Percentiles rank a stretch among this genome's conserved stretches.
phyloP scores from a whole-genome alignment of 2,329 filamentous ascomycete genomes.

The Nothophoma quercina region DNA sequence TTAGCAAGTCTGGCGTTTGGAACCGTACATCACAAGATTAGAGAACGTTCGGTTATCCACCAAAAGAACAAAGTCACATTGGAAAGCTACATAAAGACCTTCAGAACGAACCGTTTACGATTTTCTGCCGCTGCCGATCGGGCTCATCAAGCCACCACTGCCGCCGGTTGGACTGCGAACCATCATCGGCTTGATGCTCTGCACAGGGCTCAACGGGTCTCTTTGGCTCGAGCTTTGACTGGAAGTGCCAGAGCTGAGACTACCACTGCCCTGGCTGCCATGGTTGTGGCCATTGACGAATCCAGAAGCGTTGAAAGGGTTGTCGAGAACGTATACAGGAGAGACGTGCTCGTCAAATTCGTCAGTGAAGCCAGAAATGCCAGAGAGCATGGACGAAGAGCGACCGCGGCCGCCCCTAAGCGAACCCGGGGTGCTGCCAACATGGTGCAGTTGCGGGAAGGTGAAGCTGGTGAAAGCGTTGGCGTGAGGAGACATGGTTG shows the following conservation, averaged over 20 bases:
- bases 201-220: constrained; percentile 50
- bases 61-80: constrained; percentile 41
- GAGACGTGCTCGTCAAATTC: constrained; percentile 48
- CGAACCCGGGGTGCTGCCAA: constrained; percentile 45
- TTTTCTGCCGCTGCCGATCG: constrained; percentile 38
- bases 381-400: constrained; percentile 61
- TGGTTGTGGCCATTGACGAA: constrained; percentile 45
- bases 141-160: constrained; percentile 42
- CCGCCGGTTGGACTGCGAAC: constrained; percentile 41
- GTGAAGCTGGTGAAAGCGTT: constrained; percentile 48
- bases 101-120: constrained; percentile 23
- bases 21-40: background rate
- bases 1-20: background rate
- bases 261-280: constrained; percentile 59
- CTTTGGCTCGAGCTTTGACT: constrained; percentile 49
- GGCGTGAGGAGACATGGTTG: constrained; percentile 49
- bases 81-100: constrained; percentile 32
- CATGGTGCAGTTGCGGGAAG: constrained; percentile 44
- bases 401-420: constrained; percentile 53
- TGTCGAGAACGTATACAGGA: constrained; percentile 38
- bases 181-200: constrained; percentile 44
- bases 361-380: constrained; percentile 61
- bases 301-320: constrained; percentile 50
- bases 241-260: constrained; percentile 53
- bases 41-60: background rate